Conservation (phyloP, 495 filamentous ascomycete species). For the Talaromyces stipitatus region DNA sequence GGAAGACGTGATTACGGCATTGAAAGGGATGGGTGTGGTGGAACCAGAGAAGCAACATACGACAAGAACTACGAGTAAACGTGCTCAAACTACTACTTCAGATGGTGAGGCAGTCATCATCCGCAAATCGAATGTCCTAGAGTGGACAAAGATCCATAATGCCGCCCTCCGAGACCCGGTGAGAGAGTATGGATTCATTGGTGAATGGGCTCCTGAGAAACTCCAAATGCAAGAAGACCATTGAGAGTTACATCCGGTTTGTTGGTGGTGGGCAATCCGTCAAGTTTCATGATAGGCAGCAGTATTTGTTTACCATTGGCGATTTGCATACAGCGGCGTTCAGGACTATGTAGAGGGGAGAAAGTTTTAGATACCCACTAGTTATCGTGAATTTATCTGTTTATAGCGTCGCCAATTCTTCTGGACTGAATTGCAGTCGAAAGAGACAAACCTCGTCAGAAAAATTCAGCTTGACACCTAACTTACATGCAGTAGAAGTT, state of each 20-base stretch:
- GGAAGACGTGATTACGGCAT: constrained; percentile 73
- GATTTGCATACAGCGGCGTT: constrained; percentile 1
- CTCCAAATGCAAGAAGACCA: constrained; percentile 10
- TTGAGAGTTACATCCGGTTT: constrained; percentile 1
- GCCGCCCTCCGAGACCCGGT: constrained; percentile 39
- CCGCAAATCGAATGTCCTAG: constrained; percentile 37
- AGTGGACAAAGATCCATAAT: constrained; percentile 34
- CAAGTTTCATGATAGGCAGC: constrained; percentile 2
- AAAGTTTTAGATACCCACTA: constrained; percentile 1
- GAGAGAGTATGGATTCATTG: constrained; percentile 39
- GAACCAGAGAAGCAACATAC: constrained; percentile 42
- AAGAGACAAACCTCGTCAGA: no score
- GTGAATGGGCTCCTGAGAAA: constrained; percentile 18
- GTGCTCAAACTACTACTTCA: constrained; percentile 16
- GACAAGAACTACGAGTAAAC: constrained; percentile 14
- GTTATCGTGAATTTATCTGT: not conserved
- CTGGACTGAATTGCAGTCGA: no score
- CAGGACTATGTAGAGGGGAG: not conserved
- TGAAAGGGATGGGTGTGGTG: constrained; percentile 69
- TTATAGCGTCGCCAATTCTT: no score
- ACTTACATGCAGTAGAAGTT: no score
- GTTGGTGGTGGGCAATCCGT: constrained; percentile 5
- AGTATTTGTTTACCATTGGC: not conserved
- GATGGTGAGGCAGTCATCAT: constrained; percentile 28
- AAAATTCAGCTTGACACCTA: no score